phyloP scores from a whole-genome alignment of 352 stramenopile genomes.

The Globisporangium yorkense region DNA sequence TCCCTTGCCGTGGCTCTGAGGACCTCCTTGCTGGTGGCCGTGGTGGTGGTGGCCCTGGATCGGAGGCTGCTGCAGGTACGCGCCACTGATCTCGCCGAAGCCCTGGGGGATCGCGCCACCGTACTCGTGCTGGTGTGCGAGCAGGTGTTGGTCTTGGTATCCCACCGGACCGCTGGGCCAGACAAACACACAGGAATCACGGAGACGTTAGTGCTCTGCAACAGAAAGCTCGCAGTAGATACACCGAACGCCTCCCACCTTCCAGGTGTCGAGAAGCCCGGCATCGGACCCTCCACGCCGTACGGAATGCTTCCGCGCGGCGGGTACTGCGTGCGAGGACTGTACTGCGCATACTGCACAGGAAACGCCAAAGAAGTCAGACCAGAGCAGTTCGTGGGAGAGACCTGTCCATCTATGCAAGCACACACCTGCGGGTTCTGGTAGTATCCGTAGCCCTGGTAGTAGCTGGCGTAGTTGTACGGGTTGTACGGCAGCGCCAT shows the following conservation, averaged over 20 bases:
- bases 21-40: conserved; percentile 44
- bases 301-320: conserved; percentile 81
- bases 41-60: conserved; percentile 52
- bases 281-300: conserved; percentile 71
- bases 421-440: conserved; percentile 68
- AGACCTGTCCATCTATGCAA: neutral
- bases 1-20: conserved; percentile 63
- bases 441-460: conserved; percentile 86
- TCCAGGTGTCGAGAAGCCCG: conserved; percentile 71
- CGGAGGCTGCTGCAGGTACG: conserved; percentile 63
- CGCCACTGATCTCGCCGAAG: conserved; percentile 77
- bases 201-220: neutral
- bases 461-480: conserved; percentile 85
- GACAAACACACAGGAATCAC: conserved; percentile 1
- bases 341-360: conserved; percentile 82
- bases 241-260: conserved; percentile 22
- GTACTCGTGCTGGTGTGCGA: conserved; percentile 79
- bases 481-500: conserved; percentile 87
- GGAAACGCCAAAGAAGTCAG: neutral
- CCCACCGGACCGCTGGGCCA: conserved; percentile 46
- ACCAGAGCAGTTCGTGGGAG: conserved; percentile 7
- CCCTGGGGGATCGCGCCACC: conserved; percentile 63
- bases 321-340: conserved; percentile 78
- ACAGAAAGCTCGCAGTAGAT: neutral
- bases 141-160: conserved; percentile 82